Conservation (phyloP, 139 green algal species). For the Nannochloris sp. region DNA sequence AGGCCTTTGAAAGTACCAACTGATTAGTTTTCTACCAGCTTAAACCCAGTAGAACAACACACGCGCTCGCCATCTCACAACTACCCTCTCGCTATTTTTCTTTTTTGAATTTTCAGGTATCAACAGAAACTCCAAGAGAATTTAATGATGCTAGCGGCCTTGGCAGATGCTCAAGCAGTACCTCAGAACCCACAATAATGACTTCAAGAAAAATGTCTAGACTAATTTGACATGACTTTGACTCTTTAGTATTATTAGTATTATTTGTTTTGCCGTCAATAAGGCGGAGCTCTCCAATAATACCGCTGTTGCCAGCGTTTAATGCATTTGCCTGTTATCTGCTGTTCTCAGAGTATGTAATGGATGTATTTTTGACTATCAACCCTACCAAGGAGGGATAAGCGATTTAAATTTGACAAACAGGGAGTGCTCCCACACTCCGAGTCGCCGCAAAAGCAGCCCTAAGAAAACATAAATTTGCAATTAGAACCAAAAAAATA, state of each 20-base stretch:
- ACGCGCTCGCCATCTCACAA: background rate
- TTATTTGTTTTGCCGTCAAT: background rate
- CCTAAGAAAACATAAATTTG: background rate
- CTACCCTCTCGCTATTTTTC: background rate
- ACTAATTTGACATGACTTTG: background rate
- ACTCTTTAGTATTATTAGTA: background rate
- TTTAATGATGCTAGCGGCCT: background rate
- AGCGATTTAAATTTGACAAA: no score
- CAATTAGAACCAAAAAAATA: no score
- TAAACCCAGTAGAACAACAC: no score
- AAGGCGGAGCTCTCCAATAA: no score
- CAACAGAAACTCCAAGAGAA: constrained; percentile 8
- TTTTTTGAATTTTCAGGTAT: constrained; percentile 5
- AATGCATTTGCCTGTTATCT: no score
- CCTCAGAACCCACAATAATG: background rate
- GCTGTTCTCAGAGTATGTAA: no score
- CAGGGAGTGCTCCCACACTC: no score
- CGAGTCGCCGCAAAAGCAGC: background rate
- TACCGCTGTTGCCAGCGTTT: no score
- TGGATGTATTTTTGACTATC: no score
- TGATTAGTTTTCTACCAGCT: background rate
- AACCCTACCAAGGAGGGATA: no score
- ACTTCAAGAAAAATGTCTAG: background rate
- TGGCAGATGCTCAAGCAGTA: constrained; percentile 11
- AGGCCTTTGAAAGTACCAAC: background rate